These are phyloP conservation scores for Amylostereum chailletii DNA, from an alignment of 1,284 basidiomycete genomes.

Conservation along the genomic window DNA sequence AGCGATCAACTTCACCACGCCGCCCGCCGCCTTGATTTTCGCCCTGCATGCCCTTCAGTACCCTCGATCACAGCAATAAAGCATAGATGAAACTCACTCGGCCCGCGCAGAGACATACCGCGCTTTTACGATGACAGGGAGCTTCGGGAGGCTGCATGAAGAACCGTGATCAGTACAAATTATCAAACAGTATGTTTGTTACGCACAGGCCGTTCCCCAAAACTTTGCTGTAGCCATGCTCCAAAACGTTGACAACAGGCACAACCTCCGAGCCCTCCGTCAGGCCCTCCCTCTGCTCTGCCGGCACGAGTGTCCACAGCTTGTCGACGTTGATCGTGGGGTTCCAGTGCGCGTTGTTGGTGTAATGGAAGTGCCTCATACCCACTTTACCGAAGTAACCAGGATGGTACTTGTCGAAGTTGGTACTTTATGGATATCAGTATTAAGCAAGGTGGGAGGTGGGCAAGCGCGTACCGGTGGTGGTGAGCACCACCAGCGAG, in stretches of 20 bases:
- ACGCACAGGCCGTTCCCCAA: slow-evolving; percentile 80
- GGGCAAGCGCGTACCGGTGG: slow-evolving; percentile 68
- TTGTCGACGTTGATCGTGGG: slow-evolving; percentile 98
- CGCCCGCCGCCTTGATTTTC: slow-evolving; percentile 90
- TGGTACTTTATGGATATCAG: slow-evolving; percentile 42
- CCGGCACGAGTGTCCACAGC: slow-evolving; percentile 76
- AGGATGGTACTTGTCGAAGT: slow-evolving; percentile 93
- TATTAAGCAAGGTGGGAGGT: background rate
- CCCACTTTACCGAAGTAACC: slow-evolving; percentile 99
- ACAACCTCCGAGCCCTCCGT: slow-evolving; percentile 69
- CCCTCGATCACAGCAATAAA: slow-evolving; percentile 4
- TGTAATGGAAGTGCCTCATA: slow-evolving; percentile 98
- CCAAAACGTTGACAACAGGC: slow-evolving; percentile 85
- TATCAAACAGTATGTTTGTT: background rate
- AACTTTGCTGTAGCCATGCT: slow-evolving; percentile 87
- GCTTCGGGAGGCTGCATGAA: slow-evolving; percentile 53
- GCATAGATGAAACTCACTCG: slow-evolving; percentile 53
- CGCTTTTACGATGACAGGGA: slow-evolving; percentile 94
- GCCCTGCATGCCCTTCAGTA: slow-evolving; percentile 31
- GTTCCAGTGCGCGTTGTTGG: slow-evolving; percentile 84
- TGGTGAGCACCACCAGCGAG: slow-evolving; percentile 99
- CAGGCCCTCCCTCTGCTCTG: slow-evolving; percentile 67
- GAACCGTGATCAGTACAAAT: background rate
- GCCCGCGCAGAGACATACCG: slow-evolving; percentile 86
- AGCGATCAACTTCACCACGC: slow-evolving; percentile 86